Base-by-base conservation (phyloP, 1,139 yeast genomes). In the Hansenula lynferdii region DNA sequence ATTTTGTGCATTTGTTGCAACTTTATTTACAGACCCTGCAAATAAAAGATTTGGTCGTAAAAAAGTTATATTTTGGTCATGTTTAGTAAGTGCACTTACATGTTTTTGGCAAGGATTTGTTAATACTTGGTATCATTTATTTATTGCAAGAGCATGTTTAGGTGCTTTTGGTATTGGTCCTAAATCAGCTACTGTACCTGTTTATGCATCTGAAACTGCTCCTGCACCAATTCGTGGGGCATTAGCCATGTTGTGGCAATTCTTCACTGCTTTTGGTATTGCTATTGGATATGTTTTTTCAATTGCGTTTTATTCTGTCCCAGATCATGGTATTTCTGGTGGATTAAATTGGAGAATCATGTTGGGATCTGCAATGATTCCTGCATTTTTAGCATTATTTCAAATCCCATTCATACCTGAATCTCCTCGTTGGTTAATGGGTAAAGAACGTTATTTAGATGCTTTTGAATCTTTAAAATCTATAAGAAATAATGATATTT, bases 161-260 rank as follows among this genome's bases (percentile, higher is more conserved):
- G 92, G 92, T 11, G 37, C 32, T 8, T 68, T 82, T 41, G 90
- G 90, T 41, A 75, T 83, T 48, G 92, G 92, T 43, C 80, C 84
- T 35, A 80, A 81, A 55, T 77, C 85, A 16, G 79, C 87, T n/a
- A 82, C 89, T 15, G 85, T 81, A 12, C 89, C 90, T 14, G 83
- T 84, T 15, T 81, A 78, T 54, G 72, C 85, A 30, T 86, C 90
- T 8, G 94, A 84, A 58, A 77, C 85, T 59, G 65, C 84, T 8
- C 90, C 92, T 5, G 77, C 80, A 28, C 70, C 69, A 30, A 77
- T 83, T 44, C 70, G 94, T 53, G 94, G 94, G 42, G 74, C 85
- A 5, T 64, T 84, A 44, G 87, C 82, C 41, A 82, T 83, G 89
- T 73, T 80, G 69, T 84, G 92, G 90, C 94, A 84, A 62, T 72